Evolutionary conservation across 345 rosid species (phyloP), one percentile per base, ranked within the genome.

Genomic region (Gossypium turneri): DNA sequence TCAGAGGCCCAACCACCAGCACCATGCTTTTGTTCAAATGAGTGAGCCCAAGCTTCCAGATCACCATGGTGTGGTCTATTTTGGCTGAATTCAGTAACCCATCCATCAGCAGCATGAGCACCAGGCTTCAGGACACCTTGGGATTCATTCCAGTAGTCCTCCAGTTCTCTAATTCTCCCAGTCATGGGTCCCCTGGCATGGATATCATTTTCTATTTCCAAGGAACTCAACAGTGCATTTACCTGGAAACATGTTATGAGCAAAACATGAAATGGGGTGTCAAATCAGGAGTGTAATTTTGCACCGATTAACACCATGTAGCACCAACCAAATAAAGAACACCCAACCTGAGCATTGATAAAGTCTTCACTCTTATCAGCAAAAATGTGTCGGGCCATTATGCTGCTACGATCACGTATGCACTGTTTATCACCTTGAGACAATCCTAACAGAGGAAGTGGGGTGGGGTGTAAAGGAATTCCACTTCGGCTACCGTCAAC

Each of bases 341-440:
- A 60, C 43, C 53, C 64, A 75, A 95, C 99, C 98, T 96, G 99
- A 61, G 90, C 83, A 83, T 90, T 87, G 52, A 96, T 90, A 81
- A 90, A 96, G 81, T 93, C 94, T 78, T 96, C 99, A 81, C 83
- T 88, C 83, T 85, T 89, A 81, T 92, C 98, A 1, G 97, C 91
- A 73, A 93, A 96, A 81, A 96, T 84, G 67, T 96, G 99, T 0
- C 98, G 88, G 47, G 99, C 97, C 98, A 96, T 93, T 79, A 96
- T 93, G 82, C 92, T 91, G 84, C 97, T 93, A 66, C 99, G 99
- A 76, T 96, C 95, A n/a, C 97, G 98, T 81, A 96, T 93, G 81
- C 99, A 96, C 79, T 87, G 92, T 80, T 93, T 96, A 86, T 95
- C 99, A 82, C 89, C 86, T 81, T 84, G 85, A 58, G 99, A 96